phyloP scores from a whole-genome alignment of 23 red algal species.

The Gracilaria domingensis region DNA sequence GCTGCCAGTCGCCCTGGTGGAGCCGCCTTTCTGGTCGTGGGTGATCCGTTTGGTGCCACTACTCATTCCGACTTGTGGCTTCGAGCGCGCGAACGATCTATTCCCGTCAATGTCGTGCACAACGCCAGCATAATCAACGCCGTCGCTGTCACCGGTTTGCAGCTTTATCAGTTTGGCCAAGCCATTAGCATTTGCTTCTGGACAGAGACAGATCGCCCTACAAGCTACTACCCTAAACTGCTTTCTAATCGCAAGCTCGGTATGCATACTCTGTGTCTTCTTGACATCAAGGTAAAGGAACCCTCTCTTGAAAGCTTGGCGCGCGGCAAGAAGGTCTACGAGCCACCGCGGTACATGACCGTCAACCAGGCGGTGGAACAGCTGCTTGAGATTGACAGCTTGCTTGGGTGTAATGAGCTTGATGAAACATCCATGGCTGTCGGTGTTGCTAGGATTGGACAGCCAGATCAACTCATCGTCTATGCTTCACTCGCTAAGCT shows the following conservation, averaged over 20 bases:
- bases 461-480: conserved; percentile 73
- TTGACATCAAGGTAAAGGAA: conserved; percentile 98
- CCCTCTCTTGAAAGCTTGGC: conserved; percentile 92
- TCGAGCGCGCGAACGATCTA: conserved; percentile 67
- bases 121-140: conserved; percentile 97
- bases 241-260: conserved; percentile 72
- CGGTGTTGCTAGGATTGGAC: conserved; percentile 86
- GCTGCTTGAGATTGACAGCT: conserved; percentile 74
- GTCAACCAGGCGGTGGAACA: conserved; percentile 87
- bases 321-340: conserved; percentile 85
- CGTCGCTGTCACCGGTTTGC: conserved; percentile 90
- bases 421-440: conserved; percentile 47
- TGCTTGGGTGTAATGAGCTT: conserved; percentile 24
- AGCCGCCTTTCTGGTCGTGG: conserved; percentile 96
- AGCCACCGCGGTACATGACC: conserved; percentile 92
- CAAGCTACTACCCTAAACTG: conserved; percentile 86
- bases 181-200: conserved; percentile 89
- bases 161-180: conserved; percentile 95
- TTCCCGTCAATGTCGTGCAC: conserved; percentile 78
- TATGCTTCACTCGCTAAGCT: conserved; percentile 74
- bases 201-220: conserved; percentile 83
- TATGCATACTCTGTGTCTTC: conserved; percentile 91
- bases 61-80: conserved; percentile 96
- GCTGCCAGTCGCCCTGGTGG: conserved; percentile 50
- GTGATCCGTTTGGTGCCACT: conserved; percentile 97